Base-by-base conservation (phyloP, 129 eudicot species). In the Tanacetum coccineum region DNA sequence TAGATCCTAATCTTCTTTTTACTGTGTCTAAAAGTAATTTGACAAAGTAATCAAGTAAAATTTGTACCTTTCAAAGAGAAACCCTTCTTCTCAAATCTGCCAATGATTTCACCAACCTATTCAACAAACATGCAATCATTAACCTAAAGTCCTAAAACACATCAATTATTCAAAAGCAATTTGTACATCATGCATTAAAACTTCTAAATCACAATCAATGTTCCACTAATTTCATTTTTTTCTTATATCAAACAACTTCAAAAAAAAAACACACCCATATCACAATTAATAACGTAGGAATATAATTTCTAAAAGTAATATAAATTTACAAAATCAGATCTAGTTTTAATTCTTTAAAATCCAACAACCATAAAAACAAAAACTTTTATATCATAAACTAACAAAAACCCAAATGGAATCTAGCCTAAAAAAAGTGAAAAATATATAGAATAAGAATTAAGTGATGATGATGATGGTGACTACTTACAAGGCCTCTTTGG, bases 31-130 rank as follows among this genome's bases (percentile, higher is more conserved):
- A 53, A 2, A 12, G 57, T 53, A 59, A 20, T 57, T 70, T 48
- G 57, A 57, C 62, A 62, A 61, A 13, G 51, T 47, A 66, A 62
- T 21, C 55, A 52, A 50, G 51, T 22, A 53, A n/a, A 67, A 58
- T 3, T 30, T 14, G 59, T 82, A 88, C 98, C 98, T 88, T 88
- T 92, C 78, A 92, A 75, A 19, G 89, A 46, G 86, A 92, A 88
- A 9, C 98, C 98, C 59, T 92, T 92, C 96, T 92, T 86, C 88
- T 92, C 98, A 80, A 92, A 92, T 76, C 98, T 76, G 67, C 87
- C 71, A 76, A 92, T 92, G 70, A 92, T 84, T 76, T 92, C 98
- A 82, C 98, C 98, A 71, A 92, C 89, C 98, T 88, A 61, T 3
- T 81, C 76, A 71, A 67, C 25, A 42, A 61, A 9, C 13, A 67